Base-by-base conservation (phyloP, 1,139 yeast genomes). In the Hanseniaspora sp. region DNA sequence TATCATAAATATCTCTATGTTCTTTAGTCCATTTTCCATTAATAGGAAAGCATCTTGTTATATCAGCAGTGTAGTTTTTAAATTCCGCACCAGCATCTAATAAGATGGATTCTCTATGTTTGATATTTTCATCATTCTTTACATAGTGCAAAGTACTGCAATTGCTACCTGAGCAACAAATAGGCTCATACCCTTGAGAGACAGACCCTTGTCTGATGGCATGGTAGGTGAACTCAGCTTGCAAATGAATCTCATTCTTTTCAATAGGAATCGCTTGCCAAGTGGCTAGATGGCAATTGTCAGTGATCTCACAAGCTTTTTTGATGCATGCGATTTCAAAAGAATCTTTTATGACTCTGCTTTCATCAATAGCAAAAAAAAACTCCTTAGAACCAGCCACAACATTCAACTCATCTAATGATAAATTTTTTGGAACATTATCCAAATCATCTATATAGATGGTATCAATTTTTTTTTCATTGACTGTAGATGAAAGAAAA, bases 71-170 rank as follows among this genome's bases (percentile, higher is more conserved):
- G 68, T 92, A 92, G 64, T 87, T 80, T 59, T 79, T 78, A 96
- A 96, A 90, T 71, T 90, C 97, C 7, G 96, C 95, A 53, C 98
- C 98, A 6, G 97, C 97, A 69, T 92, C 98, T 57, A 92, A 82
- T 58, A 92, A 75, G 12, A 92, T 77, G 5, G 92, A 76, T 57
- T 78, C 81, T 60, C 77, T 76, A 5, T 76, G 77, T 39, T 73
- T 69, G 55, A 81, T 67, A 1, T 74, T 75, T 56, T 83, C 88
- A 63, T 88, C 95, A 64, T 92, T 92, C 64, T 82, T 83, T 17
- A 85, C 82, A 66, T 90, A 92, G 68, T 92, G 98, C 59, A 92
- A 75, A 2, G 96, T 87, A 29, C 95, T 87, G 65, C 96, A 86
- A 58, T 83, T 82, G 41, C 95, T 82, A 0, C 98, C 98, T 11